Base-by-base conservation (phyloP, 495 filamentous ascomycete genomes). In the Penicillium verhagenii region DNA sequence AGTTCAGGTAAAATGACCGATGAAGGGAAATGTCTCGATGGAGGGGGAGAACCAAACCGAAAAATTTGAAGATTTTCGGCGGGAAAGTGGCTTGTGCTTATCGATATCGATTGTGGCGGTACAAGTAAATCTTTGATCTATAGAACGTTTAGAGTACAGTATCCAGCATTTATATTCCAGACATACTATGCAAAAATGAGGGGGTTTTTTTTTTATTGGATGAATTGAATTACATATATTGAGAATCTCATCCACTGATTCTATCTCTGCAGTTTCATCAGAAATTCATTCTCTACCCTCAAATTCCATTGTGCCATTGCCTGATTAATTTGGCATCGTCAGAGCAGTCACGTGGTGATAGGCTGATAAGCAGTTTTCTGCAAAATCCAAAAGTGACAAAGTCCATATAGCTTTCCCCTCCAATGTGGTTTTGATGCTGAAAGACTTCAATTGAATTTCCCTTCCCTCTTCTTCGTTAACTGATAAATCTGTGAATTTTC, bases 21-120 rank as follows among this genome's bases (percentile, higher is more conserved):
- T 20, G 58, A 59, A 26, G 55, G 44, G 54, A 45, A 38, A 50
- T 51, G 43, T 40, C 56, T 62, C 52, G 54, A 63, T 66, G 54
- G 64, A 66, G 59, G 50, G 57, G 59, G 61, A 55, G 50, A 60
- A 57, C 28, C 57, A 52, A 65, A 60, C 55, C 49, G 54, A 63
- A 68, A 59, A 61, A 60, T 60, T 62, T 66, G 58, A 58, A 67
- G 57, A 61, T 65, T 66, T 67, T 66, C 61, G 52, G 53, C 47
- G 47, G 64, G 38, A 51, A 28, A 61, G 70, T 72, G 70, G 70
- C 70, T 70, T 39, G 63, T 63, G 60, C 60, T 73, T 74, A 73
- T 73, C 70, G 70, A 73, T 75, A 75, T 52, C 24, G 39, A 18
- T 66, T 45, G 72, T 72, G 70, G 70, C 72, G 63, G 46, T 59